phyloP scores from a whole-genome alignment of 1,284 basidiomycete genomes.

The Taiwanofungus camphoratus region DNA sequence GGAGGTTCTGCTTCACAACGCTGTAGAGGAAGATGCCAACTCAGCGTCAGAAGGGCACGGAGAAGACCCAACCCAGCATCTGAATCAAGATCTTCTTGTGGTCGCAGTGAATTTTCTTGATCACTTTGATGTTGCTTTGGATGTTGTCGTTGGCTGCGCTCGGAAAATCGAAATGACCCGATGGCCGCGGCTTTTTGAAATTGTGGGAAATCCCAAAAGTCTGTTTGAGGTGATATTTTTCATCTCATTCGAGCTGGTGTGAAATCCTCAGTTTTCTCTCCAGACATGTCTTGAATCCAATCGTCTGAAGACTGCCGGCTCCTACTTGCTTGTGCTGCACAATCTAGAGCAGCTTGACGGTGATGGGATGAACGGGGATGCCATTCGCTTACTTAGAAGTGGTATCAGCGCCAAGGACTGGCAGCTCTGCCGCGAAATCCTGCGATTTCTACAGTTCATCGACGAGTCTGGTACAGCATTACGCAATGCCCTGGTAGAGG shows the following conservation, averaged over 20 bases:
- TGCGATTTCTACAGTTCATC: slow-evolving; percentile 89
- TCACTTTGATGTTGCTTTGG: slow-evolving; percentile 85
- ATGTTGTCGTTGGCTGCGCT: slow-evolving; percentile 95
- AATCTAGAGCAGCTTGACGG: slow-evolving; percentile 87
- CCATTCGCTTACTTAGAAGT: slow-evolving; percentile 68
- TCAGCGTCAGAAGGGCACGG: slow-evolving; percentile 19
- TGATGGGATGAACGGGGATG: slow-evolving; percentile 64
- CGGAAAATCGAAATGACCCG: slow-evolving; percentile 93
- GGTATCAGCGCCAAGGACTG: slow-evolving; percentile 74
- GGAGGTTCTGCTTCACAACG: slow-evolving; percentile 90
- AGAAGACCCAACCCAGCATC: slow-evolving; percentile 11
- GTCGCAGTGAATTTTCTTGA: slow-evolving; percentile 88
- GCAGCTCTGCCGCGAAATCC: slow-evolving; percentile 80
- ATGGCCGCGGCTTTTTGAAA: slow-evolving; percentile 86
- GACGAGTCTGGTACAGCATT: slow-evolving; percentile 81
- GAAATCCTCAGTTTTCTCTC: no score
- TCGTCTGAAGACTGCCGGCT: slow-evolving; percentile 84
- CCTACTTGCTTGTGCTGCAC: slow-evolving; percentile 91
- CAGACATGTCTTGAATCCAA: slow-evolving; percentile 75
- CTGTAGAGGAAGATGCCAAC: slow-evolving; percentile 84
- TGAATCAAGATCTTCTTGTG: slow-evolving; percentile 47
- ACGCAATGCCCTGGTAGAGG: slow-evolving; percentile 48
- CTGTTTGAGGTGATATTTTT: slow-evolving; percentile 74
- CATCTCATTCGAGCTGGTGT: background rate
- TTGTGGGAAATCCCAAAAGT: slow-evolving; percentile 84